Conservation (phyloP, 2,329 filamentous ascomycete species). For the Cladorrhinum sp. region DNA sequence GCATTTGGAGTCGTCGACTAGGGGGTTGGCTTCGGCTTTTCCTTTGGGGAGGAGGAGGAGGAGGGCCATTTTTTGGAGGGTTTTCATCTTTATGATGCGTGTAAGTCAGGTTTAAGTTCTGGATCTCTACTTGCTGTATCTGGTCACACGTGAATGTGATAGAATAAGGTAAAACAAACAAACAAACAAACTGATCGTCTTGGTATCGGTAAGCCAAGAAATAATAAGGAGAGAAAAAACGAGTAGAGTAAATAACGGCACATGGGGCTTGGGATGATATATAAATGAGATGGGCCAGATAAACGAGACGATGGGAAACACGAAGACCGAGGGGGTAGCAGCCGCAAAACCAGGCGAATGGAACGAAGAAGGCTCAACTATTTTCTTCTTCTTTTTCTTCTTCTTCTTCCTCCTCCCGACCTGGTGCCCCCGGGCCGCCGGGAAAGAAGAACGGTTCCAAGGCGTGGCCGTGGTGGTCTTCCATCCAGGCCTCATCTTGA, state of each 20-base stretch:
- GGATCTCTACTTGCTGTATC: neutral
- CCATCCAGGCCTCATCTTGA: neutral
- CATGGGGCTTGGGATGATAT: neutral
- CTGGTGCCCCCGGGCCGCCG: constrained; percentile 10
- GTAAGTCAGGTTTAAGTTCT: neutral
- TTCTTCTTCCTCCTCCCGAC: neutral
- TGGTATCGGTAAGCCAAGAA: neutral
- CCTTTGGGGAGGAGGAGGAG: constrained; percentile 10
- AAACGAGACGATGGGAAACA: neutral
- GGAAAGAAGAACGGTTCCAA: constrained; percentile 6
- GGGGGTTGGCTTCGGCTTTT: too few species aligned
- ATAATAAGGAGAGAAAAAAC: neutral
- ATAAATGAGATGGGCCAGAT: neutral
- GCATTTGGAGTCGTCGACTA: constrained; percentile 38
- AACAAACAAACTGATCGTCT: neutral
- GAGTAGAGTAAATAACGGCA: neutral
- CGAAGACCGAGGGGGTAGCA: neutral
- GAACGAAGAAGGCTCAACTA: neutral
- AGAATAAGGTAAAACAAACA: too few species aligned
- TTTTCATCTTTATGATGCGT: constrained; percentile 6
- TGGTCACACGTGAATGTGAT: neutral
- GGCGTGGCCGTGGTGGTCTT: neutral
- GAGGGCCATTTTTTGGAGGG: neutral
- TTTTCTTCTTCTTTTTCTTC: neutral
- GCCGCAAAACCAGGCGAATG: neutral